phyloP scores from a whole-genome alignment of 345 rosid species.

The Laguncularia racemosa region DNA sequence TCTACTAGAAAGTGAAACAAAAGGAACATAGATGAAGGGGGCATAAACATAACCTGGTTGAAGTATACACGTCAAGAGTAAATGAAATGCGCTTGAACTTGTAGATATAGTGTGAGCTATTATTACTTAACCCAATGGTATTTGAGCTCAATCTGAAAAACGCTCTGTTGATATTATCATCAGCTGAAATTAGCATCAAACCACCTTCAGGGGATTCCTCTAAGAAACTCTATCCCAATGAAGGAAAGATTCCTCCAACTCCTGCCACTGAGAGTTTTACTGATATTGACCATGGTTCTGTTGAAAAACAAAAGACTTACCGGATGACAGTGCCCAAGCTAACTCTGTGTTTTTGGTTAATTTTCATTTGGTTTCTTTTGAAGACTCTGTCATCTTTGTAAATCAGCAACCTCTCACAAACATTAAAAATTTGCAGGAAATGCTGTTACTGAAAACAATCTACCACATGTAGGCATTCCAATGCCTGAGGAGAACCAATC shows the following conservation, averaged over 20 bases:
- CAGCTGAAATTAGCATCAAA: background rate
- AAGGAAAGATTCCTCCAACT: background rate
- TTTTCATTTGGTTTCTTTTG: background rate
- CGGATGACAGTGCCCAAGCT: conserved; percentile 3
- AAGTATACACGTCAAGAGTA: too few relatives aligned
- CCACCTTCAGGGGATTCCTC: background rate
- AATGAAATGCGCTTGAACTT: too few relatives aligned
- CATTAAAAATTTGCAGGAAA: conserved; percentile 18
- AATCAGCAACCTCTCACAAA: too few relatives aligned
- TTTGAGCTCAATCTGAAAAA: too few relatives aligned
- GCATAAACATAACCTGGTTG: too few relatives aligned
- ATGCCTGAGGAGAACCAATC: conserved; percentile 6
- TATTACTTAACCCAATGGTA: too few relatives aligned
- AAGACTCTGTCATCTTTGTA: background rate
- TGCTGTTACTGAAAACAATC: conserved; percentile 6
- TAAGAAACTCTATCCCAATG: background rate
- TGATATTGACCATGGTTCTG: conserved; percentile 6
- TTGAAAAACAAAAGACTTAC: conserved; percentile 6
- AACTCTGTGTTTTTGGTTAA: too few relatives aligned
- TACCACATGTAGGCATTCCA: conserved; percentile 8
- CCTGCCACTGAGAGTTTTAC: background rate
- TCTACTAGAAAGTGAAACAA: too few relatives aligned
- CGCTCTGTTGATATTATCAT: too few relatives aligned
- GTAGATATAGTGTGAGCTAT: too few relatives aligned
- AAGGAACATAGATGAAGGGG: too few relatives aligned